Conservation (phyloP, 495 filamentous ascomycete species). For the Articulospora tetracladia region DNA sequence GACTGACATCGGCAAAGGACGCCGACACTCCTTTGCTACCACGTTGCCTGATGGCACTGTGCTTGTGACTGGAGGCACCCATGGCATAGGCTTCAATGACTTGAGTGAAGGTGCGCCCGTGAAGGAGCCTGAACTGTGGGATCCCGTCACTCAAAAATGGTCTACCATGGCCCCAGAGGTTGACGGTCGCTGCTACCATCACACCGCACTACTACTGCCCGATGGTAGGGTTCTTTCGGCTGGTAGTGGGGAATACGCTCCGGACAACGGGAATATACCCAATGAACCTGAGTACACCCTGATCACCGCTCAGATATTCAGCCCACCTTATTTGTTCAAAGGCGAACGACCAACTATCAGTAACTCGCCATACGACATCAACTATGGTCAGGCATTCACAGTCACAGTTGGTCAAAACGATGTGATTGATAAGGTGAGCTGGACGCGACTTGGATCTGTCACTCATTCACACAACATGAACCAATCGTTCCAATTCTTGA, state of each 20-base stretch:
- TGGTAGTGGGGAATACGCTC: slow-evolving; percentile 18
- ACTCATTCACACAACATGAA: slow-evolving; percentile 11
- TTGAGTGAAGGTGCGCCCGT: neutral
- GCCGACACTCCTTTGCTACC: slow-evolving; percentile 10
- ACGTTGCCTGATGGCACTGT: slow-evolving; percentile 12
- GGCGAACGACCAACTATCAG: slow-evolving; percentile 15
- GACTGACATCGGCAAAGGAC: slow-evolving; percentile 3
- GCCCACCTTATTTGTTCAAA: slow-evolving; percentile 22
- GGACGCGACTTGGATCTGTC: slow-evolving; percentile 10
- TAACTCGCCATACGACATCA: slow-evolving; percentile 15
- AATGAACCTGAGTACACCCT: slow-evolving; percentile 4
- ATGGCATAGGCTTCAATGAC: slow-evolving; percentile 6
- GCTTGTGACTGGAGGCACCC: slow-evolving; percentile 10
- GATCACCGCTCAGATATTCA: slow-evolving; percentile 18
- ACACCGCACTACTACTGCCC: slow-evolving; percentile 20
- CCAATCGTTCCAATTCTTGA: slow-evolving; percentile 11
- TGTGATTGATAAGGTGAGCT: slow-evolving; percentile 17
- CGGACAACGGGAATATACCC: slow-evolving; percentile 3
- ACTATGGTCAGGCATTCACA: slow-evolving; percentile 15
- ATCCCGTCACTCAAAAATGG: slow-evolving; percentile 14
- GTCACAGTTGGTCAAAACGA: slow-evolving; percentile 18
- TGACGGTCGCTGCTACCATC: slow-evolving; percentile 18
- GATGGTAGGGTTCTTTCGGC: slow-evolving; percentile 22
- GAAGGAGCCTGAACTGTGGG: slow-evolving; percentile 15
- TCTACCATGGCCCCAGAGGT: slow-evolving; percentile 13